These are phyloP conservation scores for Aspergillus conjunctus DNA, from an alignment of 495 filamentous ascomycete species.

Conservation along the genomic window DNA sequence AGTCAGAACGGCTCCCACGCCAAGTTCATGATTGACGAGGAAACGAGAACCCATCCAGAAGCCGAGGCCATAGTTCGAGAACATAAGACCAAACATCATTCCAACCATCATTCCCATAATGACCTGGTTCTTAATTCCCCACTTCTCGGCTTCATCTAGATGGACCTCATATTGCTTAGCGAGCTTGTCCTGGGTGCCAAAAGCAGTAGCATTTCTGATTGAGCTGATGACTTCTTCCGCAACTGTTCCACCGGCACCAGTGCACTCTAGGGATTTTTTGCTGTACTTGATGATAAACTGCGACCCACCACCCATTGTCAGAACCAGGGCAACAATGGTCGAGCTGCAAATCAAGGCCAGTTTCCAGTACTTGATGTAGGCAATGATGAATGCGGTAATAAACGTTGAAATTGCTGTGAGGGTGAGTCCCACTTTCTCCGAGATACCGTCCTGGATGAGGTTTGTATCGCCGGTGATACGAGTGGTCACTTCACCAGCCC, in stretches of 20 bases:
- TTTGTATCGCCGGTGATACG: constrained; percentile 91
- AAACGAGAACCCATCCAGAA: constrained; percentile 95
- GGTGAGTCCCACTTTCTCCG: constrained; percentile 80
- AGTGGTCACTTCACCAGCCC: constrained; percentile 90
- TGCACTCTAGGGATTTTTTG: constrained; percentile 73
- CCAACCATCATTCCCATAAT: constrained; percentile 76
- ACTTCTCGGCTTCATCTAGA: constrained; percentile 70
- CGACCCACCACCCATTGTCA: constrained; percentile 73
- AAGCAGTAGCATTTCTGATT: constrained; percentile 89
- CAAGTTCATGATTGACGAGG: constrained; percentile 65
- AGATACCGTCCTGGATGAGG: constrained; percentile 83
- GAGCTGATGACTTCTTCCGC: constrained; percentile 96
- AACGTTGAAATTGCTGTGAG: constrained; percentile 76
- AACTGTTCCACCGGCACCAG: constrained; percentile 82
- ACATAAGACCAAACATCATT: constrained; percentile 79
- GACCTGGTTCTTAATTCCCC: constrained; percentile 73
- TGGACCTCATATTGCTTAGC: constrained; percentile 80
- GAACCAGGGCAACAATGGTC: constrained; percentile 70
- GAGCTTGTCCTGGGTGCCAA: constrained; percentile 87
- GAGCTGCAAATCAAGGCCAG: constrained; percentile 80
- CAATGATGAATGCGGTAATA: constrained; percentile 84
- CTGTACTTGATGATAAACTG: constrained; percentile 77
- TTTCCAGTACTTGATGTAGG: constrained; percentile 83
- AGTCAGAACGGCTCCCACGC: constrained; percentile 60
- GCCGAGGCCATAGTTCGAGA: constrained; percentile 84